Base-by-base conservation (phyloP, 208 protist species). In the Herpetomonas samuelpessoai region DNA sequence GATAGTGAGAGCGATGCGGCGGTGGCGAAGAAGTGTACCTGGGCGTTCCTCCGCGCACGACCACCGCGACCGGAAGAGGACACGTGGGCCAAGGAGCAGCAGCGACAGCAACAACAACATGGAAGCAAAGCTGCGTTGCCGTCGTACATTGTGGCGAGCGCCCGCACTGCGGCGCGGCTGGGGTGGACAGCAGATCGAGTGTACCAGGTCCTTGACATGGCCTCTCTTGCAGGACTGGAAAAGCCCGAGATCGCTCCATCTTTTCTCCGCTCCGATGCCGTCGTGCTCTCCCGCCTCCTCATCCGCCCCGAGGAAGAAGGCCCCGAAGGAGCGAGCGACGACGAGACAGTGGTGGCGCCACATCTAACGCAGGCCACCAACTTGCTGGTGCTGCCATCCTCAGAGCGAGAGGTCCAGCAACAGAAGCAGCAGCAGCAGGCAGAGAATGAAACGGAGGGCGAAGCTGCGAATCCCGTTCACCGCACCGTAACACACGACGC, bases 251-350 rank as follows among this genome's bases (percentile, higher is more conserved):
- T 93, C 28, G 81, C 83, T 2, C 76, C 87, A 2, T 77, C 73
- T 35, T 93, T 93, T 53, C 68, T 93, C 24, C 81, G 87, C 21
- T 62, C 73, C 12, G 55, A 87, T 59, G 30, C 76, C 29, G 60
- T 63, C 51, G 35, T 41, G 35, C 35, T 41, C 9, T 41, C 35
- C 9, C 35, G 35, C 35, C 35, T 41, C 9, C 35, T 41, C 9
- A 41, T 41, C 35, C 35, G 35, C 14, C 35, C 35, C 14, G 41
- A 38, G 35, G 51, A 65, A 26, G 50, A 62, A n/a, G 60, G n/a
- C 21, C 41, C 12, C 14, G 31, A 10, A 12, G 38, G 19, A 21
- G 62, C 44, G 41, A 38, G 24, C 48, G 22, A 18, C 12, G 56
- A 71, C 21, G 44, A 57, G 14, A 46, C 63, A 31, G 70, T 46